These are phyloP conservation scores for Hirschioporus abietinus DNA, from an alignment of 768 basidiomycete genomes.

Conservation along the genomic window DNA sequence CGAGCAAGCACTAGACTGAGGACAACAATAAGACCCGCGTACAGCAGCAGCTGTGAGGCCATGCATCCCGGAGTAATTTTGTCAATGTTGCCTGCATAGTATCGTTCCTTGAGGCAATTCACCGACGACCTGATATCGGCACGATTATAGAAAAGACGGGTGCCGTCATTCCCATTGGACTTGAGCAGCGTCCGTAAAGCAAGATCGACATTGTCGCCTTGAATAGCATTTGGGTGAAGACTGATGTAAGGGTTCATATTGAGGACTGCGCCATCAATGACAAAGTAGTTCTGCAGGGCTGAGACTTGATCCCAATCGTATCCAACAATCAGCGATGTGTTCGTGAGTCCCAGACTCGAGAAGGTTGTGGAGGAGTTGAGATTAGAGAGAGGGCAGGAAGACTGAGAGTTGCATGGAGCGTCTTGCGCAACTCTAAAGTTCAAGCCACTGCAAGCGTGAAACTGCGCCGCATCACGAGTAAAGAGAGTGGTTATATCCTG, in stretches of 20 bases:
- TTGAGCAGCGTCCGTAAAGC: constrained; percentile 69
- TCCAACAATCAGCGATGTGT: constrained; percentile 68
- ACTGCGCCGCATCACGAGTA: constrained; percentile 60
- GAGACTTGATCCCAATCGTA: constrained; percentile 91
- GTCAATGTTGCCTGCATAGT: constrained; percentile 92
- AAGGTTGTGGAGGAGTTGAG: constrained; percentile 55
- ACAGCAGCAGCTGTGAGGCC: constrained; percentile 83
- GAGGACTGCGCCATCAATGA: constrained; percentile 90
- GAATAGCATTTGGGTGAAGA: constrained; percentile 61
- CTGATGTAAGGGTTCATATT: constrained; percentile 85
- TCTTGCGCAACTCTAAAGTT: constrained; percentile 68
- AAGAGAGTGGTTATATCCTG: constrained; percentile 91
- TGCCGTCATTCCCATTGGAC: constrained; percentile 80
- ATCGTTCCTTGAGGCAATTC: constrained; percentile 78
- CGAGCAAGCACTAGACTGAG: constrained; percentile 86
- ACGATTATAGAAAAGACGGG: constrained; percentile 77
- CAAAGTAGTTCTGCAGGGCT: constrained; percentile 66
- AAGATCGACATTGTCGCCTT: constrained; percentile 72
- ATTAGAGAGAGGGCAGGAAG: constrained; percentile 62
- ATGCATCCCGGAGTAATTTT: constrained; percentile 96
- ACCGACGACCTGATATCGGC: constrained; percentile 60
- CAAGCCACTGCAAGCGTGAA: constrained; percentile 56
- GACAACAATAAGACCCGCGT: constrained; percentile 86
- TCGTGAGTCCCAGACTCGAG: constrained; percentile 52
- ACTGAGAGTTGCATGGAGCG: constrained; percentile 55